phyloP scores from a whole-genome alignment of 768 basidiomycete species.

The Phaeotremella fagi region DNA sequence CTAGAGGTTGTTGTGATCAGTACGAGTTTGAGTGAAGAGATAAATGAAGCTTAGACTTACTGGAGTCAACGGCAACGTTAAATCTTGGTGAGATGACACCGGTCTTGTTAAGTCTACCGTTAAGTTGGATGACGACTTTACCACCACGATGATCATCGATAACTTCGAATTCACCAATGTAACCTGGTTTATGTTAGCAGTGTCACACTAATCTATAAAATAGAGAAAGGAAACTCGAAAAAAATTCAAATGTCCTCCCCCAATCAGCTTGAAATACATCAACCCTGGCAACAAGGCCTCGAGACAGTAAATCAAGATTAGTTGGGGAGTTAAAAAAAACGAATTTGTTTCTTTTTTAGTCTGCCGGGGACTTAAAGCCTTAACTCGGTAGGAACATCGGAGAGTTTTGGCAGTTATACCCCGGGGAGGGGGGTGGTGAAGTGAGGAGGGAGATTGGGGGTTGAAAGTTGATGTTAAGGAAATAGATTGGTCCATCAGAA shows the following conservation, averaged over 20 bases:
- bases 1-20: conserved; percentile 3
- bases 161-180: conserved; percentile 98
- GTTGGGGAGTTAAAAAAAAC: conserved; percentile 8
- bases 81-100: conserved; percentile 99
- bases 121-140: conserved; percentile 97
- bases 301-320: conserved; percentile 16
- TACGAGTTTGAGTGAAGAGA: too few species aligned
- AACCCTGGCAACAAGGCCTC: conserved; percentile 36
- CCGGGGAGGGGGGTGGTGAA: too few species aligned
- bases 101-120: conserved; percentile 97
- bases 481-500: neutral
- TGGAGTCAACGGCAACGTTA: conserved; percentile 88
- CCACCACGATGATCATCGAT: conserved; percentile 98
- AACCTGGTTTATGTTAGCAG: conserved; percentile 56
- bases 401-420: conserved; percentile 49
- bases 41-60: conserved; percentile 57
- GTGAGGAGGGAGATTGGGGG: too few species aligned
- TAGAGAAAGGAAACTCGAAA: neutral
- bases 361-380: conserved; percentile 51
- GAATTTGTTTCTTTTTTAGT: too few species aligned
- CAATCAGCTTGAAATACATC: conserved; percentile 20
- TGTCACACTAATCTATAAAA: neutral
- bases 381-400: conserved; percentile 40
- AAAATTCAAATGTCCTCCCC: conserved; percentile 22
- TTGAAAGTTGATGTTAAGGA: conserved; percentile 8